These are phyloP conservation scores for Taphrina deformans DNA, from an alignment of 1,139 yeast species.

Conservation along the genomic window DNA sequence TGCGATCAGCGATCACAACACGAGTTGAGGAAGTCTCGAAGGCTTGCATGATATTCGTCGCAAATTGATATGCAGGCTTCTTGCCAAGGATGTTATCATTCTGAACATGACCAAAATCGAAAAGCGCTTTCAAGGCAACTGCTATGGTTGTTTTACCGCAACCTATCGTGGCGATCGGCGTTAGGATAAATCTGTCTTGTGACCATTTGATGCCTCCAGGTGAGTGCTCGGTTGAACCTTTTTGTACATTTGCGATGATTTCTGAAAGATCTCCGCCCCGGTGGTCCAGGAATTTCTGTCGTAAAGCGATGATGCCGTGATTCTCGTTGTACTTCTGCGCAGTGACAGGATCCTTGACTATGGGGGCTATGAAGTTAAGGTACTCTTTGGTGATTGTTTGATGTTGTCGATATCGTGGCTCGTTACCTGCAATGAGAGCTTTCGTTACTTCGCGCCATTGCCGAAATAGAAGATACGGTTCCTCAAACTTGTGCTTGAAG, in stretches of 20 bases:
- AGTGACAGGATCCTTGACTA: constrained; percentile 48
- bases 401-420: constrained; percentile 56
- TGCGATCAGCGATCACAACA: constrained; percentile 77
- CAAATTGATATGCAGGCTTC: constrained; percentile 52
- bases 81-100: constrained; percentile 68
- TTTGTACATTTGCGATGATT: constrained; percentile 40
- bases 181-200: constrained; percentile 55
- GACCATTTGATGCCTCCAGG: background rate
- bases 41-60: constrained; percentile 53
- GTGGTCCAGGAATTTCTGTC: constrained; percentile 59
- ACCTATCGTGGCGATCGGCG: constrained; percentile 88
- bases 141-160: constrained; percentile 93
- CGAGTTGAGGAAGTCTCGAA: constrained; percentile 43
- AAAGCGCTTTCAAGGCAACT: constrained; percentile 57
- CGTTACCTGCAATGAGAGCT: constrained; percentile 51
- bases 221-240: background rate
- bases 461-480: constrained; percentile 87
- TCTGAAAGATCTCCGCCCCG: constrained; percentile 54
- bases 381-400: constrained; percentile 65
- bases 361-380: constrained; percentile 56
- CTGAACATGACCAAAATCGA: constrained; percentile 74
- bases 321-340: constrained; percentile 55
- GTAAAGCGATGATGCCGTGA: constrained; percentile 70
- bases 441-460: constrained; percentile 87
- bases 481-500: constrained; percentile 92